phyloP scores from a whole-genome alignment of 2,329 filamentous ascomycete species.

The Ophiostoma novo-ulmi region DNA sequence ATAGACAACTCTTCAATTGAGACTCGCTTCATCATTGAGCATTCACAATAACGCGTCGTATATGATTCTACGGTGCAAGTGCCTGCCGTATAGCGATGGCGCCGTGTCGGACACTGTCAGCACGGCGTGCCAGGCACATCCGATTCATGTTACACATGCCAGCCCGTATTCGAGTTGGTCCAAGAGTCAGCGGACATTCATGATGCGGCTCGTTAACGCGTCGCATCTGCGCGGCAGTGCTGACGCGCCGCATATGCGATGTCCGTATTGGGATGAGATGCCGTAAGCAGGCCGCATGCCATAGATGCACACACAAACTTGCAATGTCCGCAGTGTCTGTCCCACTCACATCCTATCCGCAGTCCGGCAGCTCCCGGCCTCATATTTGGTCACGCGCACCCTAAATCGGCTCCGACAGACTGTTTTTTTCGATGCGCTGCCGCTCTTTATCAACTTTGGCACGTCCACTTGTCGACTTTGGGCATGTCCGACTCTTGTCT shows the following conservation, averaged over 20 bases:
- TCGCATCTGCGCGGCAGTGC: neutral
- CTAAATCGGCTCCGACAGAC: constrained; percentile 5
- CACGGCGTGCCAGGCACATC: neutral
- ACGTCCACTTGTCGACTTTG: neutral
- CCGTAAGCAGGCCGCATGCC: neutral
- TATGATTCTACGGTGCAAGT: too few relatives aligned
- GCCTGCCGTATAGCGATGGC: neutral
- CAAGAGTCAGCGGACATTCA: neutral
- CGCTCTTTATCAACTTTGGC: constrained; percentile 7
- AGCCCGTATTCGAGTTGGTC: neutral
- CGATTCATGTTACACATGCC: neutral
- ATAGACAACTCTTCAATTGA: neutral
- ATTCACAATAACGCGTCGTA: too few relatives aligned
- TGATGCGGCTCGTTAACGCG: neutral
- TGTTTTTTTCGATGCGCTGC: constrained; percentile 3
- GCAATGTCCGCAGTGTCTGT: neutral
- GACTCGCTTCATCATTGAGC: neutral
- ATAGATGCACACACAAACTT: neutral
- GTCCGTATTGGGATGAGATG: neutral
- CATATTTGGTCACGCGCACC: constrained; percentile 8
- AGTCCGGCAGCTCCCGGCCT: constrained; percentile 3
- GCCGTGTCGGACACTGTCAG: neutral
- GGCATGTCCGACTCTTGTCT: neutral
- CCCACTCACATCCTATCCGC: neutral
- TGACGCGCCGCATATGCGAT: neutral